These are phyloP conservation scores for Argentina anserina DNA, from an alignment of 306 rosid species.

Conservation along the genomic window DNA sequence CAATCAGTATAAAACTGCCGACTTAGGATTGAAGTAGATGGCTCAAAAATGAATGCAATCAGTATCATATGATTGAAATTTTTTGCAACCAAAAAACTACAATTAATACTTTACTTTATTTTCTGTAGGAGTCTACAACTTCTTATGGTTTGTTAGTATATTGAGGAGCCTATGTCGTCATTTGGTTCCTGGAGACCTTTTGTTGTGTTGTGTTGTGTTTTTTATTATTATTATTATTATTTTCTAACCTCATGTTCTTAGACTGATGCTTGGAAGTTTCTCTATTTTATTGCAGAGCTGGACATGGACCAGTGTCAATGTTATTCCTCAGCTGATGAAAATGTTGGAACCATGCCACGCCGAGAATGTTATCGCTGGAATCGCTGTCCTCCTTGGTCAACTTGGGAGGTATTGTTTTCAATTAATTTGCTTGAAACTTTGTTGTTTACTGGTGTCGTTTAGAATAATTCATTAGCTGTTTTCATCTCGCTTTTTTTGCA, in stretches of 20 bases:
- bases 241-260: background rate
- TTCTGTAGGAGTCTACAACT: background rate
- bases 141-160: background rate
- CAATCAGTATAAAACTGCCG: too few species aligned
- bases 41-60: too few species aligned
- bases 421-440: constrained; percentile 10
- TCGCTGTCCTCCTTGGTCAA: constrained; percentile 74
- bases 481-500: background rate
- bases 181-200: background rate
- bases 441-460: too few species aligned
- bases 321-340: constrained; percentile 58
- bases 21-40: too few species aligned
- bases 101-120: background rate
- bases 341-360: constrained; percentile 45
- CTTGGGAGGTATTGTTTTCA: constrained; percentile 68
- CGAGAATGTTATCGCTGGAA: constrained; percentile 41
- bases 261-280: constrained; percentile 19
- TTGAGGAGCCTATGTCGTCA: background rate
- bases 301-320: constrained; percentile 53
- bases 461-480: background rate
- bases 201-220: background rate
- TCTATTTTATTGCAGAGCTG: constrained; percentile 59
- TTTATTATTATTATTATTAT: background rate
- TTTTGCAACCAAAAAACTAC: too few species aligned
- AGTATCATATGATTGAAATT: too few species aligned